Evolutionary conservation across 352 stramenopile species (phyloP).

Genomic region (Thalassiosira livingstoniorum): DNA sequence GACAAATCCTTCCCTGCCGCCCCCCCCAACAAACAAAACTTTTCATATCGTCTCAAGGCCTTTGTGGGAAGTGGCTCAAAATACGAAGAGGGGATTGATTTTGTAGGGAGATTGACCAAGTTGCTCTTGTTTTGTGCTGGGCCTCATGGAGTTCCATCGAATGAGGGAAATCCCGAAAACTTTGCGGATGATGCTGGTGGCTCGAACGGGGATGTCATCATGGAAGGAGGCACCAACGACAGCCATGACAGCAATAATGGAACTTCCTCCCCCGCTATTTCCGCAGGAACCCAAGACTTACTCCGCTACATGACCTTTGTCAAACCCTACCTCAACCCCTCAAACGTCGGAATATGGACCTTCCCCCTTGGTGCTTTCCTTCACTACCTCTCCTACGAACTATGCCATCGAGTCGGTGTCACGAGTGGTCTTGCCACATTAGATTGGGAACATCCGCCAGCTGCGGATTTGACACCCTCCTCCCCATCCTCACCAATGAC

Average conservation of each 20-base stretch:
- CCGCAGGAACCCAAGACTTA: conserved; percentile 76
- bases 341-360: conserved; percentile 83
- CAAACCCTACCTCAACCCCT: conserved; percentile 85
- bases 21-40: conserved; percentile 57
- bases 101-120: conserved; percentile 80
- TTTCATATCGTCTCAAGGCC: conserved; percentile 74
- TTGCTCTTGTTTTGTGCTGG: conserved; percentile 78
- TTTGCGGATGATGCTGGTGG: no score
- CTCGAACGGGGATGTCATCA: conserved; percentile 12
- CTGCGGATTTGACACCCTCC: conserved; percentile 75
- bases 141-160: conserved; percentile 3
- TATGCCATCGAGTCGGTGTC: conserved; percentile 70
- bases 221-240: not conserved
- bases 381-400: conserved; percentile 82
- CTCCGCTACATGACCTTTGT: conserved; percentile 81
- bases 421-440: conserved; percentile 67
- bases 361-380: conserved; percentile 84
- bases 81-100: conserved; percentile 86
- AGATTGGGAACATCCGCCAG: conserved; percentile 41
- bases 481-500: conserved; percentile 75
- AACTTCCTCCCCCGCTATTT: conserved; percentile 32
- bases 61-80: conserved; percentile 73
- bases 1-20: conserved; percentile 80
- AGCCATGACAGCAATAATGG: conserved; percentile 8
- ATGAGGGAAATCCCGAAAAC: no score